Conservation (phyloP, 129 eudicot genomes). For the Escallonia herrerae region DNA sequence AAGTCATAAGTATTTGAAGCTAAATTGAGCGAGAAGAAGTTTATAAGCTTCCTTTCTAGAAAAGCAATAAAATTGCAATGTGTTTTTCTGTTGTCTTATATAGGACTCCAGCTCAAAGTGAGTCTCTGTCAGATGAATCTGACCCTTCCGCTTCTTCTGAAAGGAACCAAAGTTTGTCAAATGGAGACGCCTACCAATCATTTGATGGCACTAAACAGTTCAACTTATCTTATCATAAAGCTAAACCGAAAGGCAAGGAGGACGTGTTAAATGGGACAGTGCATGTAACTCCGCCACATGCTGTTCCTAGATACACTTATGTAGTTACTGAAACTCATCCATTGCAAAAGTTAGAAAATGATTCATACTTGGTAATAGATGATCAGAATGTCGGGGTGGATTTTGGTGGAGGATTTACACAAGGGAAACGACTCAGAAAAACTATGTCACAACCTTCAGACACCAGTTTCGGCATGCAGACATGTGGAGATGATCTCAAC, state of each 20-base stretch:
- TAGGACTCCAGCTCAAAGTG: conserved; percentile 96
- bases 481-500: conserved; percentile 19
- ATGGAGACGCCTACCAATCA: conserved; percentile 36
- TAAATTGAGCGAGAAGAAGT: no score
- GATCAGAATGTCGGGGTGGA: conserved; percentile 25
- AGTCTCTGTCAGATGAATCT: conserved; percentile 66
- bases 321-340: conserved; percentile 21
- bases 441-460: conserved; percentile 34
- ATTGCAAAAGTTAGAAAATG: conserved; percentile 24
- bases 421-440: conserved; percentile 34
- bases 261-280: conserved; percentile 21
- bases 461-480: conserved; percentile 20
- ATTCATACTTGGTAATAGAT: conserved; percentile 17
- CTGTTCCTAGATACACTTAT: conserved; percentile 42
- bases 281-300: conserved; percentile 31
- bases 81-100: conserved; percentile 7
- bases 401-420: conserved; percentile 23
- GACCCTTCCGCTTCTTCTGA: conserved; percentile 67
- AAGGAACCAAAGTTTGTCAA: conserved; percentile 39
- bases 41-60: not conserved
- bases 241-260: conserved; percentile 32
- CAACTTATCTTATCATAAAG: conserved; percentile 35
- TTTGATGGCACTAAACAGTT: conserved; percentile 26
- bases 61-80: not conserved
- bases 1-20: no score